These are phyloP conservation scores for Fonsecaea pugnacius DNA, from an alignment of 2,329 filamentous ascomycete species.

Conservation along the genomic window DNA sequence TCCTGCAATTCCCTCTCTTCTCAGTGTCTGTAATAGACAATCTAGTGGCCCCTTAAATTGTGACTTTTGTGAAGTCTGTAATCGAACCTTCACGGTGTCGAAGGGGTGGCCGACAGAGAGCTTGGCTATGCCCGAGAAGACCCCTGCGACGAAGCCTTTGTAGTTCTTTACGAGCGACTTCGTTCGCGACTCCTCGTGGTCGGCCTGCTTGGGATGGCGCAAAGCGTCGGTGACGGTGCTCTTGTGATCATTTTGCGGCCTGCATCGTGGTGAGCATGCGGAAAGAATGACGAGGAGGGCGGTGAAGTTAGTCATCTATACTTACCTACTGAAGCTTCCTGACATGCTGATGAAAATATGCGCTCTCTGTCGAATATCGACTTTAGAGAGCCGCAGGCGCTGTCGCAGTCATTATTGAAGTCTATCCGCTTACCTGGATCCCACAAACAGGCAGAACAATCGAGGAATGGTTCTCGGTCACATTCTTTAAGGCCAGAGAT, in stretches of 20 bases:
- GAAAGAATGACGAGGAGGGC: background rate
- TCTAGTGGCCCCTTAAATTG: constrained; percentile 86
- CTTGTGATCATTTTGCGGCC: constrained; percentile 18
- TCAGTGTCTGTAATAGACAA: constrained; percentile 80
- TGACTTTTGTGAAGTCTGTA: constrained; percentile 78
- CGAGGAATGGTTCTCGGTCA: background rate
- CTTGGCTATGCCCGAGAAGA: constrained; percentile 93
- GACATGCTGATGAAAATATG: constrained; percentile 25
- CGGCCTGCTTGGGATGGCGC: background rate
- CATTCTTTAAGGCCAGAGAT: background rate
- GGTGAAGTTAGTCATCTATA: background rate
- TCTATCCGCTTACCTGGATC: background rate
- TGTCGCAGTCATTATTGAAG: constrained; percentile 14
- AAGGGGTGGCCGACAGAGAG: constrained; percentile 66
- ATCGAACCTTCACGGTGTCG: constrained; percentile 93
- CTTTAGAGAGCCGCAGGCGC: background rate
- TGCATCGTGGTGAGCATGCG: constrained; percentile 14
- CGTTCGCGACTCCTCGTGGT: constrained; percentile 6
- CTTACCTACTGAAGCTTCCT: constrained; percentile 23
- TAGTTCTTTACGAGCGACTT: constrained; percentile 61
- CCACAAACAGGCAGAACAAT: constrained; percentile 2
- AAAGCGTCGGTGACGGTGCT: background rate
- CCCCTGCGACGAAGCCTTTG: constrained; percentile 95
- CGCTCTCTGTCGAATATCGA: constrained; percentile 20
- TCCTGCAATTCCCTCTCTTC: constrained; percentile 80